Base-by-base conservation (phyloP, 495 filamentous ascomycete species). In the Neurospora sp. region DNA sequence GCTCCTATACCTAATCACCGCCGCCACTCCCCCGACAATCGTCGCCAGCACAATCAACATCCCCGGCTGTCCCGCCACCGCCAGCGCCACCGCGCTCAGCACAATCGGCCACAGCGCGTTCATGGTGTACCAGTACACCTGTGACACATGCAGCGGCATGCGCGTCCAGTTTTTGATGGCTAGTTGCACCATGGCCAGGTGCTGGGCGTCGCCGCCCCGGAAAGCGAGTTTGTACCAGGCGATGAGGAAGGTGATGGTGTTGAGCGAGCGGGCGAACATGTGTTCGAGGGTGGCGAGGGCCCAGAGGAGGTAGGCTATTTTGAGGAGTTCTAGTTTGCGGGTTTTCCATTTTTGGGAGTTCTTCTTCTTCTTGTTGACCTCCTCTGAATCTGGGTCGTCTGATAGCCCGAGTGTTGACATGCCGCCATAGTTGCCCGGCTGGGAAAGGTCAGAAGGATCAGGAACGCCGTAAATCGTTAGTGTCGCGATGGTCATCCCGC, bases 1-100 rank as follows among this genome's bases (percentile, higher is more conserved):
- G 23, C 78, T 79, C 38, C 79, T 70, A 39, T 76, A 77, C 69
- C 41, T 71, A 2, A 81, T 71, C 12, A 81, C 12, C n/a, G 59
- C 72, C 54, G 10, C 9, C 9, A 78, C 76, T 2, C 41, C 72
- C 1, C 75, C 76, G 1, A 75, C 75, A 6, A 46, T 48, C 2
- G 12, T 59, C 14, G 70, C 7, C 0, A 76, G 0, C 1, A 42
- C 10, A 8, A 77, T 0, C 46, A 80, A 42, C 72, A 80, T 18
- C 0, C 75, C 75, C 37, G 75, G 76, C 72, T 77, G 76, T 0
- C 79, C 78, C 1, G 2, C 20, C 7, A 44, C 18, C 11, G 78
- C 78, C 35, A 69, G 71, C 12, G 18, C 9, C 4, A 77, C 6
- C 23, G 75, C 69, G 18, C 44, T 10, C 59, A 18, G 39, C 2